Base-by-base conservation (phyloP, 768 basidiomycete species). In the Jaapia argillacea region DNA sequence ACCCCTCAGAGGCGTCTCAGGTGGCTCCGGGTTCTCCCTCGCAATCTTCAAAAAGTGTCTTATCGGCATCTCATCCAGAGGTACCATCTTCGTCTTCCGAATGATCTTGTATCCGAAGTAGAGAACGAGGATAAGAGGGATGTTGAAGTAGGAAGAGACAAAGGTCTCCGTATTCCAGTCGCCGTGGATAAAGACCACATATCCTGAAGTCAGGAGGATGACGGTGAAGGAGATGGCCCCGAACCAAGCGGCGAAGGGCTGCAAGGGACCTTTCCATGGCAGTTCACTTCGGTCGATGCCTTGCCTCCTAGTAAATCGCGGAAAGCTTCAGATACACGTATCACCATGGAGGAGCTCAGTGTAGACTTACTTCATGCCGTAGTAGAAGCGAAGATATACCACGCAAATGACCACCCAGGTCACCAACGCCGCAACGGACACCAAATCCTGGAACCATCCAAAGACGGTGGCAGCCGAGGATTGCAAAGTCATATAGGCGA, bases 371-470 rank as follows among this genome's bases (percentile, higher is more conserved):
- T 38, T 38, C 37, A 38, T 7, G 10, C 10, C 81, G n/a, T 55
- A 51, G 20, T 79, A 71, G 65, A 85, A 84, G 24, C 79, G 75
- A 26, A 82, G 54, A 4, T 71, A 74, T 25, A 75, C 75, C 24
- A 65, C 14, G 6, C 69, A 71, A 46, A 81, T 75, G 23, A 73
- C 70, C 21, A 69, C 72, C 81, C 82, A 85, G 33, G 79, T 77
- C 46, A 84, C 69, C 40, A 85, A 62, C 2, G 78, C 75, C 1
- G 75, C 79, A 36, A 84, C 75, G 33, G 81, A 79, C 5, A 75
- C 77, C 41, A 82, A 61, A 49, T 79, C 77, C 40, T 80, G 61
- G 6, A 82, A 63, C 81, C 74, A 75, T 2, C 67, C 69, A 49
- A 78, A 76, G 33, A 71, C 72, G 44, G 73, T 54, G 10, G 72